Percentiles rank a stretch among this genome's conserved stretches.
These are phyloP conservation scores for Fusarium sp. DNA, from an alignment of 2,329 filamentous ascomycete genomes.

Conservation along the genomic window DNA sequence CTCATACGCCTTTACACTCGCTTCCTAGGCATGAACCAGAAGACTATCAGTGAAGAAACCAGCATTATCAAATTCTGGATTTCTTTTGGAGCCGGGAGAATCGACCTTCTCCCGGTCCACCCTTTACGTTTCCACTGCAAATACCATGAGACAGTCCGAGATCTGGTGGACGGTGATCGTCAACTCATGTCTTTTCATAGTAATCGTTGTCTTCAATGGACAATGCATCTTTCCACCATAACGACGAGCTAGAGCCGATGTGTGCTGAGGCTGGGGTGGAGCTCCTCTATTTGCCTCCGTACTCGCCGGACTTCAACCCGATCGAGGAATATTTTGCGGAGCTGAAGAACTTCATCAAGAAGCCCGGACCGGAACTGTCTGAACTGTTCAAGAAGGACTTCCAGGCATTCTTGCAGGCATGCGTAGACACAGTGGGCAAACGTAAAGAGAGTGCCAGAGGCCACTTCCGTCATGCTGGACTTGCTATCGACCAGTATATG, in stretches of 20 bases:
- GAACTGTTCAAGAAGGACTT: constrained; percentile 33
- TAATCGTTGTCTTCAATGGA: constrained; percentile 40
- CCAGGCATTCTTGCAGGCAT: constrained; percentile 31
- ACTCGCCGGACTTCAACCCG: constrained; percentile 41
- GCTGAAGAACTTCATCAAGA: constrained; percentile 35
- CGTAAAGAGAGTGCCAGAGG: constrained; percentile 9
- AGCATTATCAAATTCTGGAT: not conserved
- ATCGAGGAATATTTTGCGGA: constrained; percentile 41
- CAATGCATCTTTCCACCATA: constrained; percentile 48
- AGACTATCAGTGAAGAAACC: not conserved
- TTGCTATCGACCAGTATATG: not conserved
- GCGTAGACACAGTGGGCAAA: constrained; percentile 31
- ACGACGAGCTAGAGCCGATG: constrained; percentile 43
- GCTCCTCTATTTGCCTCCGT: constrained; percentile 28
- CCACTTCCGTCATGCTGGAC: constrained; percentile 9
- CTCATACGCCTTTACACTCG: not conserved
- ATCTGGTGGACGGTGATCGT: not conserved
- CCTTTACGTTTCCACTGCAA: not conserved
- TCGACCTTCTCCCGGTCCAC: not conserved
- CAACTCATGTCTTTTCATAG: not conserved
- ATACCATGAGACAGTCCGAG: not conserved
- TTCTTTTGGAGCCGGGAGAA: not conserved
- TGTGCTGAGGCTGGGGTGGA: constrained; percentile 34
- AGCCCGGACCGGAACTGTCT: constrained; percentile 16
- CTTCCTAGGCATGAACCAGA: not conserved